Percentiles rank a stretch among this genome's conserved stretches.
These are phyloP conservation scores for Cyclotella kingstonii DNA, from an alignment of 108 stramenopile genomes.

Conservation along the genomic window DNA sequence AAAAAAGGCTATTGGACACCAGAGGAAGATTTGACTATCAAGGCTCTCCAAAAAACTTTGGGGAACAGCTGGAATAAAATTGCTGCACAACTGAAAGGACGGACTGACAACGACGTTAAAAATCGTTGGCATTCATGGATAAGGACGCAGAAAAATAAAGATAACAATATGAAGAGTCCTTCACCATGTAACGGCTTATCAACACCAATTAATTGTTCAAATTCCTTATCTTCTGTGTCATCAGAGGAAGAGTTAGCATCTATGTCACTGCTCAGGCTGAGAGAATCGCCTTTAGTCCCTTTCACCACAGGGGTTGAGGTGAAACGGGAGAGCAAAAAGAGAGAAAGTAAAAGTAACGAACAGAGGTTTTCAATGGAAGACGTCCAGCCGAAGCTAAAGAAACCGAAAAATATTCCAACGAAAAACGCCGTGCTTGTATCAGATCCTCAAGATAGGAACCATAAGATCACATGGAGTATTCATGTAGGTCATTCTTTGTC, in stretches of 20 bases:
- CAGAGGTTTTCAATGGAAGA: background rate
- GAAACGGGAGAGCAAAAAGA: background rate
- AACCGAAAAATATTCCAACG: background rate
- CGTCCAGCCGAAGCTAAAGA: background rate
- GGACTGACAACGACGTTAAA: slow-evolving; percentile 19
- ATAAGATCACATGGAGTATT: background rate
- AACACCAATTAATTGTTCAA: no score
- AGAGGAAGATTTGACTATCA: slow-evolving; percentile 62
- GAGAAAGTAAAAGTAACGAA: background rate
- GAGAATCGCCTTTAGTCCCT: background rate
- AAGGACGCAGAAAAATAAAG: background rate
- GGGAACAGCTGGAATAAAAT: slow-evolving; percentile 74
- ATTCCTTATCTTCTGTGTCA: background rate
- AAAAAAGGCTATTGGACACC: slow-evolving; percentile 64
- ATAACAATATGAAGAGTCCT: background rate
- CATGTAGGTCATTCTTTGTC: background rate
- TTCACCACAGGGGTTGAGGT: background rate
- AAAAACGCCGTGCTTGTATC: background rate
- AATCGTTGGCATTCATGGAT: slow-evolving; percentile 15
- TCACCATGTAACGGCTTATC: no score
- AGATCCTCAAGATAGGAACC: background rate
- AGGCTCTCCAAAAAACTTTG: slow-evolving; percentile 36
- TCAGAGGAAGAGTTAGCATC: slow-evolving; percentile 5
- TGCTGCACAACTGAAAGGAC: slow-evolving; percentile 25
- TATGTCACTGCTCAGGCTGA: background rate